Percentiles rank a stretch among this genome's conserved stretches.
Conservation (phyloP, 345 rosid species). For the Erysimum cheiranthoides region DNA sequence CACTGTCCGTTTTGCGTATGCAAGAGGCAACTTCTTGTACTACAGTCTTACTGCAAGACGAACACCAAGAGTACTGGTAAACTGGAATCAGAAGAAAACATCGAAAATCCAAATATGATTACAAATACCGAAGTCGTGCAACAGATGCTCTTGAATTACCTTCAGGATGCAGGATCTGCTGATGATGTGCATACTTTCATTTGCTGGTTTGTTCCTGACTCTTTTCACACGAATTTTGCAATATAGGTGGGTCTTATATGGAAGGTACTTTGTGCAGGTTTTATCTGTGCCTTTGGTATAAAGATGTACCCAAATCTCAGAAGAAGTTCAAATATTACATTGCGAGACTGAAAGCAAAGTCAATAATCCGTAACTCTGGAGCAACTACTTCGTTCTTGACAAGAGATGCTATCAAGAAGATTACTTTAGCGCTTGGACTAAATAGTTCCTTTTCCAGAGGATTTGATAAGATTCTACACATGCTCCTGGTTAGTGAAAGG, state of each 20-base stretch:
- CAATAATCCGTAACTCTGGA: slow-evolving; percentile 82
- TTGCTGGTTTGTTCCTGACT: slow-evolving; percentile 70
- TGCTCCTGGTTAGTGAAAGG: slow-evolving; percentile 87
- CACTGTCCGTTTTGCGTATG: slow-evolving; percentile 81
- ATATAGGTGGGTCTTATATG: slow-evolving; percentile 38
- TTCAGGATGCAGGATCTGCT: slow-evolving; percentile 78
- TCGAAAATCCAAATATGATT: slow-evolving; percentile 54
- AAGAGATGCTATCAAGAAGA: slow-evolving; percentile 82
- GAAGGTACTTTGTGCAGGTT: slow-evolving; percentile 66
- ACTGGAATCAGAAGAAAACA: slow-evolving; percentile 45
- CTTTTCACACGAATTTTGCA: slow-evolving; percentile 17
- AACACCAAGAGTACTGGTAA: slow-evolving; percentile 57
- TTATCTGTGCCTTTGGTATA: slow-evolving; percentile 91
- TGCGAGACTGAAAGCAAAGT: slow-evolving; percentile 82
- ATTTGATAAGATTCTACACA: slow-evolving; percentile 89
- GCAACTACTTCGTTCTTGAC: slow-evolving; percentile 59
- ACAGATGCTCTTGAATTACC: slow-evolving; percentile 90
- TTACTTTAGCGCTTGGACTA: slow-evolving; percentile 83
- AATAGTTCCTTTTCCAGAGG: slow-evolving; percentile 96
- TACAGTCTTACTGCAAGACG: slow-evolving; percentile 76
- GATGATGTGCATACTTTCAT: slow-evolving; percentile 84
- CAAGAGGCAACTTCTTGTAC: slow-evolving; percentile 83
- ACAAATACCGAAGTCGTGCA: slow-evolving; percentile 78
- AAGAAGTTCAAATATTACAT: slow-evolving; percentile 69
- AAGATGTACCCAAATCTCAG: slow-evolving; percentile 83